A percentile compares a stretch with the other conserved stretches of the same genome.
Conservation (phyloP, 345 rosid genomes). For the Melaleuca quinquenervia region DNA sequence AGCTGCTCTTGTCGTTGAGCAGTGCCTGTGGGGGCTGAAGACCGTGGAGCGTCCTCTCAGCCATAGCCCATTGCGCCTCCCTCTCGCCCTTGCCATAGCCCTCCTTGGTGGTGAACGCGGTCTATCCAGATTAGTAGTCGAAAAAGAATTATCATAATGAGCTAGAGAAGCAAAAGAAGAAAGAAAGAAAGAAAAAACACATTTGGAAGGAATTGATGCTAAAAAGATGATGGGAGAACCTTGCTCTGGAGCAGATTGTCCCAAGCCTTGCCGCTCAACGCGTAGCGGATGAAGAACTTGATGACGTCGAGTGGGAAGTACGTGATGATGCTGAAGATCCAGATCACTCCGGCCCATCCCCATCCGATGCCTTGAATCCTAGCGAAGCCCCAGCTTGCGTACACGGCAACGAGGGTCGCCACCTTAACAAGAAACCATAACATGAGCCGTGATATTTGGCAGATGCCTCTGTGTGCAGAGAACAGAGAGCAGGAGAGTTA, state of each 20-base stretch:
- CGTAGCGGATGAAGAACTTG: slow-evolving; percentile 29
- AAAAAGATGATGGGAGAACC: background rate
- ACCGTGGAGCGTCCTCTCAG: slow-evolving; percentile 31
- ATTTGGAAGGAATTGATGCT: background rate
- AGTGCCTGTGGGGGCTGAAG: slow-evolving; percentile 13
- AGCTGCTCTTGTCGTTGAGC: slow-evolving; percentile 10
- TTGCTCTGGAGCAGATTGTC: slow-evolving; percentile 10
- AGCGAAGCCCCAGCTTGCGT: slow-evolving; percentile 32
- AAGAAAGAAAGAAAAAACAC: background rate
- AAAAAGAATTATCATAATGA: background rate
- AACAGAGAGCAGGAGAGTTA: background rate
- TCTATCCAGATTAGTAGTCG: background rate
- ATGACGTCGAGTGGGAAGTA: slow-evolving; percentile 33
- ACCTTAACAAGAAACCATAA: slow-evolving; percentile 6
- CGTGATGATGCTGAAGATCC: slow-evolving; percentile 32
- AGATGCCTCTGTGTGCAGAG: background rate
- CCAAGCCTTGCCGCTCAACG: slow-evolving; percentile 23
- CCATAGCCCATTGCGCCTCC: slow-evolving; percentile 40
- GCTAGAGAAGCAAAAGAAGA: background rate
- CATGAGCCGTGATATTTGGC: background rate
- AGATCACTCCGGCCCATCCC: slow-evolving; percentile 50
- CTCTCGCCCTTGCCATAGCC: slow-evolving; percentile 34
- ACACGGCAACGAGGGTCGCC: slow-evolving; percentile 34
- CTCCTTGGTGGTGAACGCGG: slow-evolving; percentile 33
- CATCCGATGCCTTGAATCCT: slow-evolving; percentile 28